Evolutionary conservation across 768 basidiomycete species (phyloP).

Genomic region (Tylopilus sp.): DNA sequence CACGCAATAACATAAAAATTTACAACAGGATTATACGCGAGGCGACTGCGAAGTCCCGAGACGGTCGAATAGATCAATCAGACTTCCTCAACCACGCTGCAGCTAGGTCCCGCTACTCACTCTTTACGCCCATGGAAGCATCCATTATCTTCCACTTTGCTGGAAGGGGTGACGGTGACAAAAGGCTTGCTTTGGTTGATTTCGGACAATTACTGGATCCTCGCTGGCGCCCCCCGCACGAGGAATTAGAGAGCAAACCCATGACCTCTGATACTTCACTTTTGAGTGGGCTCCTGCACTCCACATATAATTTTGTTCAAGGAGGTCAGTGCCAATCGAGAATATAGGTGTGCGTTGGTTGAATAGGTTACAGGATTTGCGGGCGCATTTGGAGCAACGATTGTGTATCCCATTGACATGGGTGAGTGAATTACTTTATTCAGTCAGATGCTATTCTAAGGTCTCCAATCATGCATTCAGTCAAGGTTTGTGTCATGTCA

Average conservation of each 20-base stretch:
- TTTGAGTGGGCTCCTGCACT: slow-evolving; percentile 57
- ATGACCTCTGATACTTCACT: slow-evolving; percentile 38
- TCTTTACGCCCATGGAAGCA: slow-evolving; percentile 98
- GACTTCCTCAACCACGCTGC: slow-evolving; percentile 93
- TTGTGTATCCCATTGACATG: slow-evolving; percentile 95
- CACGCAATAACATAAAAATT: slow-evolving; percentile 1
- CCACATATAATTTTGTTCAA: slow-evolving; percentile 81
- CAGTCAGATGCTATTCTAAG: not conserved
- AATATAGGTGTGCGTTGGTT: not conserved
- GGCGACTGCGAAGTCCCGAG: slow-evolving; percentile 85
- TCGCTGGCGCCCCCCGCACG: slow-evolving; percentile 74
- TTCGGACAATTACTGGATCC: slow-evolving; percentile 93
- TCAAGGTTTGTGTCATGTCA: slow-evolving; percentile 57
- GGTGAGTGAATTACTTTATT: slow-evolving; percentile 45
- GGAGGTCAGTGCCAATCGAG: slow-evolving; percentile 54
- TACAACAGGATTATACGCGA: slow-evolving; percentile 74
- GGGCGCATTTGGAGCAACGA: slow-evolving; percentile 94
- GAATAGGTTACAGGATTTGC: slow-evolving; percentile 62
- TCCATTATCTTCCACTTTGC: slow-evolving; percentile 98
- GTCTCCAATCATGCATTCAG: slow-evolving; percentile 36
- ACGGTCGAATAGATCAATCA: slow-evolving; percentile 93
- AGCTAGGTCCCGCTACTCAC: slow-evolving; percentile 83
- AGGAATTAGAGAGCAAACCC: slow-evolving; percentile 39
- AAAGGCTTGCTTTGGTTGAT: slow-evolving; percentile 80
- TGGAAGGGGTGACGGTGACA: slow-evolving; percentile 65